phyloP scores from a whole-genome alignment of 495 filamentous ascomycete genomes.

The Acidiella bohemica region DNA sequence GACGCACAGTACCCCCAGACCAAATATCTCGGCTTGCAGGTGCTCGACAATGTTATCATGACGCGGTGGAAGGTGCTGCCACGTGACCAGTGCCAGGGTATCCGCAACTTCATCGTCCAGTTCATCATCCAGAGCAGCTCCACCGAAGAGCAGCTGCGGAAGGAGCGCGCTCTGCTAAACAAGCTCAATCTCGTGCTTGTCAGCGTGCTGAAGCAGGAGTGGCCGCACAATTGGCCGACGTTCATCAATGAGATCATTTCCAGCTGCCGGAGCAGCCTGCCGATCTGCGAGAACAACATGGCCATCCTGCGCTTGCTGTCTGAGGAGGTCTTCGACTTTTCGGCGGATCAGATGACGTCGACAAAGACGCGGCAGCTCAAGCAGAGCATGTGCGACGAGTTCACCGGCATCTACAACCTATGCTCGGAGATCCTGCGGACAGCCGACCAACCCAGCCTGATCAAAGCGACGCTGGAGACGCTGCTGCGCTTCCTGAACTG shows the following conservation, averaged over 20 bases:
- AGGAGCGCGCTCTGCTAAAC: conserved; percentile 78
- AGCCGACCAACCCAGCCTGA: conserved; percentile 72
- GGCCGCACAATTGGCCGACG: conserved; percentile 99
- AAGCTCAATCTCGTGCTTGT: conserved; percentile 96
- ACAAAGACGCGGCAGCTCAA: conserved; percentile 90
- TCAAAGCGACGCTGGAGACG: conserved; percentile 90
- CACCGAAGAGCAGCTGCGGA: conserved; percentile 70
- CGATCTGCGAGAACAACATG: conserved; percentile 99
- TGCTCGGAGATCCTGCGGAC: conserved; percentile 86
- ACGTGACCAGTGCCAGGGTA: conserved; percentile 88
- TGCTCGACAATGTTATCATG: conserved; percentile 96
- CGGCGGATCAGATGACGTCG: conserved; percentile 96
- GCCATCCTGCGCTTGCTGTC: conserved; percentile 88
- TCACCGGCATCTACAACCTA: conserved; percentile 91
- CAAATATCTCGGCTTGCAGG: conserved; percentile 92
- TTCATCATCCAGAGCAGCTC: conserved; percentile 88
- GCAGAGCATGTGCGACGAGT: conserved; percentile 94
- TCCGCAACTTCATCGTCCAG: conserved; percentile 96
- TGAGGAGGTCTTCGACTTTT: conserved; percentile 98
- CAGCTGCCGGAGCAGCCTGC: conserved; percentile 82
- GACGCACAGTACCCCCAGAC: conserved; percentile 85
- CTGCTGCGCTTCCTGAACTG: conserved; percentile 93
- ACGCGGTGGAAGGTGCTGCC: conserved; percentile 97
- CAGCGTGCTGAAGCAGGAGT: conserved; percentile 96
- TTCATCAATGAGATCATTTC: conserved; percentile 99